Conservation (phyloP, 2,329 filamentous ascomycete genomes). For the Penicillium brevicompactum region DNA sequence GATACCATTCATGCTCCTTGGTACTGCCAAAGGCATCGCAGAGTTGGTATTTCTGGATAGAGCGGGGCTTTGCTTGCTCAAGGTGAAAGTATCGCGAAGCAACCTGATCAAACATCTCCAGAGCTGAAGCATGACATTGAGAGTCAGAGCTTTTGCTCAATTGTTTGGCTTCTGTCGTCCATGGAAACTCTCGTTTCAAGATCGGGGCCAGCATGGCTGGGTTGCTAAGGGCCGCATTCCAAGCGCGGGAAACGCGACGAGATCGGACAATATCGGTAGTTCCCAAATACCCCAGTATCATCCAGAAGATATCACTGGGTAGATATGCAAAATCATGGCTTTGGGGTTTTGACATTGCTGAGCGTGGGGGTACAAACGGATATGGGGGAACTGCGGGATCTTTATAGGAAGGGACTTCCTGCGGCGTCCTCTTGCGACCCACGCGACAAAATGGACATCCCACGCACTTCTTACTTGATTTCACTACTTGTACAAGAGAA, state of each 20-base stretch:
- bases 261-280: slow-evolving; percentile 55
- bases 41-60: slow-evolving; percentile 49
- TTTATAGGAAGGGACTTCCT: not conserved
- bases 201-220: slow-evolving; percentile 51
- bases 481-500: not conserved
- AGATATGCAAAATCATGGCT: slow-evolving; percentile 38
- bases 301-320: slow-evolving; percentile 62
- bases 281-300: slow-evolving; percentile 53
- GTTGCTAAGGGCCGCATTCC: slow-evolving; percentile 54
- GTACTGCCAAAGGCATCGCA: slow-evolving; percentile 39
- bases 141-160: slow-evolving; percentile 11
- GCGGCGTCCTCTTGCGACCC: not conserved
- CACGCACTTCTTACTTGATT: not conserved
- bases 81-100: slow-evolving; percentile 60
- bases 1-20: slow-evolving; percentile 42
- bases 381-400: not conserved
- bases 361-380: not conserved
- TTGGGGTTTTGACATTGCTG: slow-evolving; percentile 11
- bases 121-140: slow-evolving; percentile 15
- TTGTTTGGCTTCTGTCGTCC: slow-evolving; percentile 56
- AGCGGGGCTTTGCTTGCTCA: slow-evolving; percentile 49
- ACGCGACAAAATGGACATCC: not conserved
- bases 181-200: slow-evolving; percentile 56
- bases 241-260: slow-evolving; percentile 55
- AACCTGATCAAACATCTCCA: slow-evolving; percentile 51